phyloP scores from a whole-genome alignment of 108 stramenopile species.

The Skeletonema marinoi region DNA sequence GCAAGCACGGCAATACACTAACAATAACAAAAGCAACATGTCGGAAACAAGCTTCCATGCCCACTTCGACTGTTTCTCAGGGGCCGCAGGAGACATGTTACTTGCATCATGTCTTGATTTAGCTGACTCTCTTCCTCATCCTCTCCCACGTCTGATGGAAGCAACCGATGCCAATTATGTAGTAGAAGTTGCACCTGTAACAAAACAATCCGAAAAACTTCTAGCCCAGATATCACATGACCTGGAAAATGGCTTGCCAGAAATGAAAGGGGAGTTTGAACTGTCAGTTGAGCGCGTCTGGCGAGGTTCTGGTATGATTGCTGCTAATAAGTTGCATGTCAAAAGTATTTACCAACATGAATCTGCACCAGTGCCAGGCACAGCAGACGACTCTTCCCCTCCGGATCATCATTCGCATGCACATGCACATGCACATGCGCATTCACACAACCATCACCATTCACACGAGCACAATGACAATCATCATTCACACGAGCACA shows the following conservation, averaged over 20 bases:
- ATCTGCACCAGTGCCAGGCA: constrained; percentile 73
- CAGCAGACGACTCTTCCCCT: neutral
- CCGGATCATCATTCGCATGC: neutral
- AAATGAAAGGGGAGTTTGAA: constrained; percentile 66
- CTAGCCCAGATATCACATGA: constrained; percentile 41
- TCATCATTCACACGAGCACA: constrained; percentile 30
- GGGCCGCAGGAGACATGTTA: constrained; percentile 89
- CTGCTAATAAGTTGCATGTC: constrained; percentile 66
- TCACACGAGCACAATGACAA: constrained; percentile 33
- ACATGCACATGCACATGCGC: constrained; percentile 7
- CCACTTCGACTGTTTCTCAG: constrained; percentile 85
- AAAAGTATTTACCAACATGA: constrained; percentile 59
- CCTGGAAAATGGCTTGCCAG: constrained; percentile 65
- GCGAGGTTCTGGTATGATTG: constrained; percentile 69
- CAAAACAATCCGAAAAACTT: constrained; percentile 26
- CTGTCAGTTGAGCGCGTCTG: constrained; percentile 55
- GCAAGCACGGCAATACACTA: no score
- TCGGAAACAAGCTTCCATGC: constrained; percentile 38
- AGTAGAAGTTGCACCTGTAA: neutral
- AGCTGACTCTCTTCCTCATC: constrained; percentile 40
- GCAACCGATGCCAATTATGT: constrained; percentile 7
- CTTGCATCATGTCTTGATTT: constrained; percentile 80
- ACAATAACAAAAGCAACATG: no score
- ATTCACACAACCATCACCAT: constrained; percentile 21
- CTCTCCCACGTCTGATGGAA: neutral